phyloP scores from a whole-genome alignment of 2,329 filamentous ascomycete species.

The Magnaporthiopsis poae region DNA sequence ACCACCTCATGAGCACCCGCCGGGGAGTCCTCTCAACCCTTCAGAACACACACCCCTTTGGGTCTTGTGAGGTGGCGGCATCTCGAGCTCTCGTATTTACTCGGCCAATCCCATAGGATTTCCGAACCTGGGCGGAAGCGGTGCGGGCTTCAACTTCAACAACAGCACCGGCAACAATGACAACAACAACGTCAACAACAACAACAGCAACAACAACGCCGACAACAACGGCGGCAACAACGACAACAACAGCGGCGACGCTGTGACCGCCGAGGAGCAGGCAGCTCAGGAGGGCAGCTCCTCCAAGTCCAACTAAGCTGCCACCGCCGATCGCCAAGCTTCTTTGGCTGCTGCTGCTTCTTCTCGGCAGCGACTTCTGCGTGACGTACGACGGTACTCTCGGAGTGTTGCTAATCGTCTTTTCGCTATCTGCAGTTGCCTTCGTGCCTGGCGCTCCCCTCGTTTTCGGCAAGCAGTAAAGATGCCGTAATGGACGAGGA shows the following conservation, averaged over 20 bases:
- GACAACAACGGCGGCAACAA: background rate
- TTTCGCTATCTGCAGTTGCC: background rate
- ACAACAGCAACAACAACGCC: background rate
- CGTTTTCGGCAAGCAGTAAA: slow-evolving; percentile 13
- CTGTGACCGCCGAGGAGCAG: background rate
- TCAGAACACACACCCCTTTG: background rate
- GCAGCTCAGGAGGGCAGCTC: background rate
- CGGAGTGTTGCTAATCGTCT: background rate
- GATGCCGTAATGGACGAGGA: background rate
- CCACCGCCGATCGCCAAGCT: background rate
- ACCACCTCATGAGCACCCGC: background rate
- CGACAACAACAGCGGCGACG: background rate
- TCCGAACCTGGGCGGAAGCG: background rate
- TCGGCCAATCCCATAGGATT: background rate
- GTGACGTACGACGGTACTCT: background rate
- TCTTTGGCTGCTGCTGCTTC: background rate
- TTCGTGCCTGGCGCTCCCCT: background rate
- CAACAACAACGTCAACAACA: background rate
- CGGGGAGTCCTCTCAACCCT: background rate
- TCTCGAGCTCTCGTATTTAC: background rate
- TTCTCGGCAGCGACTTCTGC: background rate
- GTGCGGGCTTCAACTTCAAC: background rate
- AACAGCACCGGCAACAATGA: background rate
- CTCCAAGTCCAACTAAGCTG: background rate
- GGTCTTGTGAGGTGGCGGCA: background rate